Base-by-base conservation (phyloP, 495 filamentous ascomycete genomes). In the Amphirosellinia nigrospora region DNA sequence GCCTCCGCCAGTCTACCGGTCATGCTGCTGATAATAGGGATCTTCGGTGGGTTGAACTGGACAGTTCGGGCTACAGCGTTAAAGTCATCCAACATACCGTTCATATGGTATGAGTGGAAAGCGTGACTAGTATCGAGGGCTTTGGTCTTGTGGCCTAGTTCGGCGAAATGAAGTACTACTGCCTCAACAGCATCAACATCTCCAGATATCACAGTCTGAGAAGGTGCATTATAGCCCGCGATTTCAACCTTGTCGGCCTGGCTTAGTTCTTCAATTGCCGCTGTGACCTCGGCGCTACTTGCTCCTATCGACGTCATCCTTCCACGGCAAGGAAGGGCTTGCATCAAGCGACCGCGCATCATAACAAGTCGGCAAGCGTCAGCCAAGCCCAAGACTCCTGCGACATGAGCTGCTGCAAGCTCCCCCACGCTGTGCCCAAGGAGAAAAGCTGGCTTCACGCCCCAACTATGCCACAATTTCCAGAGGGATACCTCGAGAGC, bases 341-440 rank as follows among this genome's bases (percentile, higher is more conserved):
- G 76, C 74, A 78, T 78, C 50, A 78, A 58, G 1, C 76, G 72
- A 38, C 76, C 76, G 32, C 76, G 76, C 64, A 71, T 69, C 46
- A 69, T 68, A 38, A 78, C 74, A 16, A 78, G 59, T 52, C 74
- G 72, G 59, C 76, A 78, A 21, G 76, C 76, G 65, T 75, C 72
- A 19, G 72, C 11, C 8, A 76, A 64, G 45, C 69, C 70, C 52
- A 77, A 66, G 38, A 79, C 52, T 43, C 76, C 75, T n/a, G 76
- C 68, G 26, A 73, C 72, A 69, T 77, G 65, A 60, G 74, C 72
- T 45, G 66, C 76, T 8, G 68, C 76, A 15, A 77, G 68, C 68
- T 78, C 76, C 13, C 76, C 77, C 26, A 79, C 26, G 67, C 77
- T 79, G 61, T 78, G 76, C 32, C 76, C 76, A 32, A 78, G 55